Evolutionary conservation across 352 stramenopile genomes (phyloP), one percentile per base, ranked within the genome.

Genomic region (Pythium vanterpoolii): DNA sequence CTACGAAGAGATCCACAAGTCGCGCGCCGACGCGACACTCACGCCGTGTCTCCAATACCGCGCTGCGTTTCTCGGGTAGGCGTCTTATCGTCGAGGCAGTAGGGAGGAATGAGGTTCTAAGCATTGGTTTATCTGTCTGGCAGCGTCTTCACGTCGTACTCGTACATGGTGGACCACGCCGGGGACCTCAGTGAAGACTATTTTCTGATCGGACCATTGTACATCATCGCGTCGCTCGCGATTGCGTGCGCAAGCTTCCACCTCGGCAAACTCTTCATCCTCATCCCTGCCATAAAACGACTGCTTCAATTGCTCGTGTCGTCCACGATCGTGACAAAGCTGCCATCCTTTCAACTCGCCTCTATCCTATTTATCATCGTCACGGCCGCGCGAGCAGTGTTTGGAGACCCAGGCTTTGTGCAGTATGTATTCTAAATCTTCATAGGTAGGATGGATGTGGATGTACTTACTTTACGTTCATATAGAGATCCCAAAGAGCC

Each of bases 101-200:
- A 13, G 19, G 13, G 18, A 18, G 1, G 34, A 2, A 18, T 42
- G 34, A 18, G 1, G 34, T 42, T 21, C 34, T 42, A 3, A 42
- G 28, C 21, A 36, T 47, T 57, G 28, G 7, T 11, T 48, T 26
- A 27, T 40, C n/a, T 49, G 21, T 36, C 18, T 51, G 9, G 14
- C 43, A 95, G 86, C 1, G 86, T 92, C 14, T 91, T 95, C 54
- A 95, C 86, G 42, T 93, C 83, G n/a, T 95, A 87, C 52, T 86
- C 83, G 54, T 95, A 90, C 71, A 95, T 95, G 86, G 79, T 76
- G 5, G 86, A 95, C 60, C 86, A 95, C 49, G 86, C 86, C 1
- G 82, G 86, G 2, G 86, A 93, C 43, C 72, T 95, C 9, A 89
- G 79, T 46, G 56, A 60, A 1, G 30, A 42, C 6, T 79, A 56